phyloP scores from a whole-genome alignment of 108 stramenopile genomes.

The Pseudonitzschia pungens region DNA sequence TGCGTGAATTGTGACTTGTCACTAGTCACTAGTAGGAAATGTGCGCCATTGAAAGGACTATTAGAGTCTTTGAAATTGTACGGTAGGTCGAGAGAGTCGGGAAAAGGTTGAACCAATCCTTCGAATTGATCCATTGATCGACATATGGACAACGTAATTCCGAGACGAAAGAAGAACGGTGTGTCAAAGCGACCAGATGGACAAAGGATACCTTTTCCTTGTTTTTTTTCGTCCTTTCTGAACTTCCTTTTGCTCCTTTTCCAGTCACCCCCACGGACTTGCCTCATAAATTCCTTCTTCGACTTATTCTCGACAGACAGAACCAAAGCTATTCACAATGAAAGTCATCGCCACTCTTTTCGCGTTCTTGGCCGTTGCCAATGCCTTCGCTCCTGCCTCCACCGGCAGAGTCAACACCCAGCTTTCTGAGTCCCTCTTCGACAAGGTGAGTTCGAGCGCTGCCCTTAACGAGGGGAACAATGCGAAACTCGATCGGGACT shows the following conservation, averaged over 20 bases:
- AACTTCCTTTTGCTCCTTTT: background rate
- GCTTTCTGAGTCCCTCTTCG: conserved; percentile 32
- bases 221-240: background rate
- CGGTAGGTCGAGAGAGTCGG: too few relatives aligned
- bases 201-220: background rate
- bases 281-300: conserved; percentile 1
- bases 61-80: too few relatives aligned
- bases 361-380: conserved; percentile 64
- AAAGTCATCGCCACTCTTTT: conserved; percentile 69
- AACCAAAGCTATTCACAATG: conserved; percentile 40
- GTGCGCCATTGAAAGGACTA: too few relatives aligned
- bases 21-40: too few relatives aligned
- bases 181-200: too few relatives aligned
- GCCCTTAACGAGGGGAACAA: background rate
- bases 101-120: too few relatives aligned
- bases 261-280: too few relatives aligned
- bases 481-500: background rate
- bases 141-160: too few relatives aligned
- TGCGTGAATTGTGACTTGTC: too few relatives aligned
- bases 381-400: conserved; percentile 72
- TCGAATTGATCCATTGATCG: too few relatives aligned
- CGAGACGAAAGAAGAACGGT: too few relatives aligned
- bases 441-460: conserved; percentile 26
- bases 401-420: conserved; percentile 29
- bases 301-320: background rate